Base-by-base conservation (phyloP, 2,329 filamentous ascomycete species). In the Apiospora pterosperma region DNA sequence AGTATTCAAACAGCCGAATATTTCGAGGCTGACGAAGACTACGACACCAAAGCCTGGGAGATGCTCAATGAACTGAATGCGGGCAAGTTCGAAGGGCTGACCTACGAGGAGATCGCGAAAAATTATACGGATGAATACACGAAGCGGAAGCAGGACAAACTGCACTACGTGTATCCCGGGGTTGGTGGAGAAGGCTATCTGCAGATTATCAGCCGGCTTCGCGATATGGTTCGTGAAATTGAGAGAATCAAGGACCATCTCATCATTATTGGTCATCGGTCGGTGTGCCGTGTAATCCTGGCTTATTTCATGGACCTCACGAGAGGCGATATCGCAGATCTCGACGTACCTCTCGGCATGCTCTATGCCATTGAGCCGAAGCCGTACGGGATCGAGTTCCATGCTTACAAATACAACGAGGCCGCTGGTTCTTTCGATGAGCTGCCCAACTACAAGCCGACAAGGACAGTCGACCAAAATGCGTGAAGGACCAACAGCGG, bases 21-120 rank as follows among this genome's bases (percentile, higher is more conserved):
- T 76, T 99, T 98, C 76, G 92, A 97, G 70, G 84, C 82, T 0
- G 96, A 98, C 69, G 95, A 98, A 25, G 92, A 97, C 63, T 97
- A 95, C 76, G 96, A 98, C 69, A 90, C 96, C 71, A 99, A 99
- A 81, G 92, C 97, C 70, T 97, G 95, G 93, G 92, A 94, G 73
- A 97, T 97, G 92, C 86, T 99, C 62, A 97, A 99, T 74, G 96
- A 99, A 78, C 87, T 99, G 60, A 96, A 98, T 72, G 91, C 95
- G 0, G 96, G 96, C 16, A 86, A 88, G 61, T 97, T 97, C 80
- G 96, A 99, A 75, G 95, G 96, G 61, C 88, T 97, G 83, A 98
- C 96, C 0, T 98, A 99, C 76, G 87, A 91, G 2, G 92, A 97
- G 71, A 98, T 99, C 70, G 90, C 89, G 64, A 80, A 85, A n/a